Evolutionary conservation across 768 basidiomycete species (phyloP).

Genomic region (Clitopilus hobsonii): DNA sequence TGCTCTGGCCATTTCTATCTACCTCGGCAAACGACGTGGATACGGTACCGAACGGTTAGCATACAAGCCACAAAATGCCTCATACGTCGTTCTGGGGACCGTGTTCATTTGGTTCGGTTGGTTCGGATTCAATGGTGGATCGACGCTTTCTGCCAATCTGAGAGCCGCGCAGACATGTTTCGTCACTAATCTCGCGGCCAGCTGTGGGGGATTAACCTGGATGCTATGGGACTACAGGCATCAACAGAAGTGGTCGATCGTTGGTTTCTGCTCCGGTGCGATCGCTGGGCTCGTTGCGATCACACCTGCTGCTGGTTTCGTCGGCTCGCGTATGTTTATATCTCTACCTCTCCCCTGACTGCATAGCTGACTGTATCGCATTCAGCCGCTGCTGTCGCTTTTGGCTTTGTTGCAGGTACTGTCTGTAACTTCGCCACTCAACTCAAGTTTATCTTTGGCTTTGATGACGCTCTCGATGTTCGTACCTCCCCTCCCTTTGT

Average conservation of each 20-base stretch:
- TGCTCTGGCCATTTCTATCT: constrained; percentile 86
- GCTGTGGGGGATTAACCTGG: constrained; percentile 84
- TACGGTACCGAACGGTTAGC: constrained; percentile 88
- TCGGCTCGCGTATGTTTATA: constrained; percentile 59
- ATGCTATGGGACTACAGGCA: constrained; percentile 94
- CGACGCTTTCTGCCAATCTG: constrained; percentile 83
- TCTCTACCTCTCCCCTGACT: not conserved
- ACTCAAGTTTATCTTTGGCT: constrained; percentile 76
- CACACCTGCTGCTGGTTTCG: constrained; percentile 77
- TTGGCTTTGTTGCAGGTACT: constrained; percentile 81
- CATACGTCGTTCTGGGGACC: constrained; percentile 91
- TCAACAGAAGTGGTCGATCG: constrained; percentile 88
- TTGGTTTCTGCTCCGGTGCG: constrained; percentile 95
- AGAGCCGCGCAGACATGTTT: constrained; percentile 87
- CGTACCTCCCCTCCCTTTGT: constrained; percentile 17
- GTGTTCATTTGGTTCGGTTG: constrained; percentile 93
- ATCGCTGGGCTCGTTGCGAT: constrained; percentile 91
- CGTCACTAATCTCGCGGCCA: constrained; percentile 89
- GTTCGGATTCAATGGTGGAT: constrained; percentile 96
- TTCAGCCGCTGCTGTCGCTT: constrained; percentile 79
- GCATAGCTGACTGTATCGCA: too few relatives aligned
- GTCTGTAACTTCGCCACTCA: constrained; percentile 95
- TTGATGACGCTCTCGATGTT: constrained; percentile 81
- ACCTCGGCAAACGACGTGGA: constrained; percentile 85
- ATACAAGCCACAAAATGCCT: constrained; percentile 94